These are phyloP conservation scores for Hypoxylon sp. DNA, from an alignment of 2,329 filamentous ascomycete species.

Conservation along the genomic window DNA sequence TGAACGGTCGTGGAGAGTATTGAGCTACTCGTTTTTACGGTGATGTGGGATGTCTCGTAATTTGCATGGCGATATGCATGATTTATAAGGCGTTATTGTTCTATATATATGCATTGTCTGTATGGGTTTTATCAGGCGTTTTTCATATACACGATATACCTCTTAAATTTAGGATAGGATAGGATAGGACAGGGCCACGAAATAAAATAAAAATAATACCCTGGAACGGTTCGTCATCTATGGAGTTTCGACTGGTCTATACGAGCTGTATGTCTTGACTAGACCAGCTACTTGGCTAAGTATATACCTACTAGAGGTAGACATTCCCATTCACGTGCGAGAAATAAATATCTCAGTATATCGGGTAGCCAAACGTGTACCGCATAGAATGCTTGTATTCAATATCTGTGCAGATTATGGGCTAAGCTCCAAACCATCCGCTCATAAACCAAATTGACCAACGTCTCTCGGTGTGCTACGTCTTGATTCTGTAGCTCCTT, in stretches of 20 bases:
- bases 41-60: constrained; percentile 16
- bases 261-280: background rate
- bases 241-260: background rate
- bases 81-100: constrained; percentile 2
- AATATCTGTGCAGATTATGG: background rate
- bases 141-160: constrained; percentile 29
- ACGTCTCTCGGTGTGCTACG: background rate
- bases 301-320: background rate
- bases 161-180: constrained; percentile 26
- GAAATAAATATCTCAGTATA: background rate
- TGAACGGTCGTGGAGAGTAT: constrained; percentile 38
- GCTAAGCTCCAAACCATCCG: background rate
- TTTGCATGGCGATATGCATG: constrained; percentile 35
- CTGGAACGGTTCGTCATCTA: background rate
- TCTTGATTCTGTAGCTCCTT: background rate
- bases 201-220: constrained; percentile 8
- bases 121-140: constrained; percentile 16
- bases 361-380: background rate
- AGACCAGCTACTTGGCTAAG: background rate
- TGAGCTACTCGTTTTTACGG: constrained; percentile 17
- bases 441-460: background rate
- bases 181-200: background rate
- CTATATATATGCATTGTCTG: constrained; percentile 7
- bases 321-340: background rate
- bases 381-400: background rate